Base-by-base conservation (phyloP, 805 yeast species). In the Wickerhamiella cacticola region DNA sequence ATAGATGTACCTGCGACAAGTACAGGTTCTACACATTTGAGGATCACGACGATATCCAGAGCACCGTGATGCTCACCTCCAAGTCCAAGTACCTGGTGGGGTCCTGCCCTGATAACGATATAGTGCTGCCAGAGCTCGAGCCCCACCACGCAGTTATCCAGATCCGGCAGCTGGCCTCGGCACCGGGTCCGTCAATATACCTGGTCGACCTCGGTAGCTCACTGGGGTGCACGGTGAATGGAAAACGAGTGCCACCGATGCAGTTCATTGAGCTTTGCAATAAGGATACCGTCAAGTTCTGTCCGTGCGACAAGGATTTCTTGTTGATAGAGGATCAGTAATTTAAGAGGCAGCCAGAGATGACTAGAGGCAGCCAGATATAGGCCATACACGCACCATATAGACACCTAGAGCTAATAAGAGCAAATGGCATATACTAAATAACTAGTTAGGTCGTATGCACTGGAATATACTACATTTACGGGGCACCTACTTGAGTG, bases 131-230 rank as follows among this genome's bases (percentile, higher is more conserved):
- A 3, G 48, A 24, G 18, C 34, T 23, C 18, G 12, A 34, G 12
- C 31, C 40, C 56, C 72, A 69, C 51, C 76, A 71, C 49, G 73
- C 74, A 18, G 74, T 64, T 0, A 57, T 72, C 4, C 75, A 71
- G 48, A 70, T 67, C 50, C 57, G 70, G 38, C 15, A 26, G 24
- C 13, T 31, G 26, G 43, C 19, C 2, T 34, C 48, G 16, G 53
- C 53, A 21, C 23, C 12, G 13, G 21, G 21, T 40, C 45, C 58
- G 15, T 54, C 56, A 16, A 66, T 68, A 6, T 70, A 67, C 48
- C 46, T 72, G 5, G 66, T 70, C 24, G 75, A 71, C 50, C 53
- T 72, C 23, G 68, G 66, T 13, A 68, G 72, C 2, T 63, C 71
- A 12, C 69, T 69, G 53, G 74, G 74, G 1, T 70, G 75, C 2